Percentiles rank a stretch among this genome's conserved stretches.
Conservation (phyloP, 371 early-diverging fungal species). For the Lichtheimia ornata region DNA sequence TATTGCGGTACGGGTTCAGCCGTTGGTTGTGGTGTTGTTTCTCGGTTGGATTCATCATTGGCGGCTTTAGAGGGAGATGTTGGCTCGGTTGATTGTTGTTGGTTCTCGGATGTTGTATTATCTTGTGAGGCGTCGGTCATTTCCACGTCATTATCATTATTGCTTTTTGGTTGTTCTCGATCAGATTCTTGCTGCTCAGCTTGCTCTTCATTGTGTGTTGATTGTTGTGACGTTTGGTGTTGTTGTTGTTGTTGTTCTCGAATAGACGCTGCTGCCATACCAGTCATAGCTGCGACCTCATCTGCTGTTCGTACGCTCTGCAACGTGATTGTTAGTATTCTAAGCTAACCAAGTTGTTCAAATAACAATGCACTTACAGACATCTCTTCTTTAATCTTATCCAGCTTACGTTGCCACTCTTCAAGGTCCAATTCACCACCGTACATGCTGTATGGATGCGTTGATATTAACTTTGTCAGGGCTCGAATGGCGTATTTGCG, state of each 20-base stretch:
- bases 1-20: neutral
- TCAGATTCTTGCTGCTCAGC: slow-evolving; percentile 14
- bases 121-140: neutral
- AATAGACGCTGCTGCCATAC: neutral
- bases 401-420: slow-evolving; percentile 66
- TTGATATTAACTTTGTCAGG: slow-evolving; percentile 74
- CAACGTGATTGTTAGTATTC: too few relatives aligned
- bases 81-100: slow-evolving; percentile 11
- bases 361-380: slow-evolving; percentile 36
- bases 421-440: slow-evolving; percentile 76
- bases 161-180: slow-evolving; percentile 19
- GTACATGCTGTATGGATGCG: slow-evolving; percentile 90
- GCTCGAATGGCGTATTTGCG: slow-evolving; percentile 88
- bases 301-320: slow-evolving; percentile 11
- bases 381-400: slow-evolving; percentile 64
- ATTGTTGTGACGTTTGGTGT: too few relatives aligned
- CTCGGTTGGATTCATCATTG: neutral
- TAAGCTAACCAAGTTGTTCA: too few relatives aligned
- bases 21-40: neutral
- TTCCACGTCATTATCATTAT: slow-evolving; percentile 12
- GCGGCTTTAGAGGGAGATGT: neutral
- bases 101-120: neutral
- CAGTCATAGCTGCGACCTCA: slow-evolving; percentile 3
- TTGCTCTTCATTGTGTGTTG: slow-evolving; percentile 16
- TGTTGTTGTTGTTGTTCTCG: too few relatives aligned